phyloP scores from a whole-genome alignment of 1,284 basidiomycete genomes.

The Coniophora puteana region DNA sequence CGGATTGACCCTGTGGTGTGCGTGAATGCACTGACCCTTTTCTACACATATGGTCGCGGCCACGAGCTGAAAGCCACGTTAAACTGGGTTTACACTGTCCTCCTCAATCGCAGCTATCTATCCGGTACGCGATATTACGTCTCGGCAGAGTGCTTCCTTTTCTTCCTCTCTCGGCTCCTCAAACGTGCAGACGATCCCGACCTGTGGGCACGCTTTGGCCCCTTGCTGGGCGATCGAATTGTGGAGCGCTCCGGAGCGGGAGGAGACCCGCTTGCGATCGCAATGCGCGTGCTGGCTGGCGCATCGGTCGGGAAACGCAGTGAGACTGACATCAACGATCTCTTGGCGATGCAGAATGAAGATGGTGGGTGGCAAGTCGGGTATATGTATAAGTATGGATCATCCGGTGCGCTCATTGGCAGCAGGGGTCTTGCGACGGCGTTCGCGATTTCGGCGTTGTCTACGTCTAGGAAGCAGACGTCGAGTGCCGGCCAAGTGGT shows the following conservation, averaged over 20 bases:
- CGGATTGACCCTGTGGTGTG: slow-evolving; percentile 53
- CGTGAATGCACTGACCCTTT: slow-evolving; percentile 46
- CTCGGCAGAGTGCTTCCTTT: slow-evolving; percentile 50
- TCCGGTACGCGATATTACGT: slow-evolving; percentile 57
- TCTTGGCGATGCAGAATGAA: slow-evolving; percentile 41
- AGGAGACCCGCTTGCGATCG: slow-evolving; percentile 40
- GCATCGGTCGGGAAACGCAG: slow-evolving; percentile 37
- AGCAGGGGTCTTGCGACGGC: slow-evolving; percentile 43
- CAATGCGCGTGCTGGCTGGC: slow-evolving; percentile 46
- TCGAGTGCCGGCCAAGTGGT: no score
- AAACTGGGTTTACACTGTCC: slow-evolving; percentile 47
- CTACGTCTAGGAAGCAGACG: no score
- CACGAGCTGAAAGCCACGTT: slow-evolving; percentile 42
- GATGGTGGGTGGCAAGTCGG: slow-evolving; percentile 50
- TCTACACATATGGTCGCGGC: slow-evolving; percentile 46
- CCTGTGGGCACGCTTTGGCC: slow-evolving; percentile 32
- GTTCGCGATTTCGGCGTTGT: no score
- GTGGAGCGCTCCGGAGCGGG: slow-evolving; percentile 46
- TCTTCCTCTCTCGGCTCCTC: slow-evolving; percentile 48
- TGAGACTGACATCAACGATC: slow-evolving; percentile 37
- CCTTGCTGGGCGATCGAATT: slow-evolving; percentile 40
- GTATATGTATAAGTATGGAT: slow-evolving; percentile 48
- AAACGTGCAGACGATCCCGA: slow-evolving; percentile 28
- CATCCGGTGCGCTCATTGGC: slow-evolving; percentile 40
- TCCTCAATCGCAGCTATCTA: slow-evolving; percentile 48